Evolutionary conservation across 176 grass and related monocot species (phyloP).

Genomic region (Miscanthus lutarioriparius): DNA sequence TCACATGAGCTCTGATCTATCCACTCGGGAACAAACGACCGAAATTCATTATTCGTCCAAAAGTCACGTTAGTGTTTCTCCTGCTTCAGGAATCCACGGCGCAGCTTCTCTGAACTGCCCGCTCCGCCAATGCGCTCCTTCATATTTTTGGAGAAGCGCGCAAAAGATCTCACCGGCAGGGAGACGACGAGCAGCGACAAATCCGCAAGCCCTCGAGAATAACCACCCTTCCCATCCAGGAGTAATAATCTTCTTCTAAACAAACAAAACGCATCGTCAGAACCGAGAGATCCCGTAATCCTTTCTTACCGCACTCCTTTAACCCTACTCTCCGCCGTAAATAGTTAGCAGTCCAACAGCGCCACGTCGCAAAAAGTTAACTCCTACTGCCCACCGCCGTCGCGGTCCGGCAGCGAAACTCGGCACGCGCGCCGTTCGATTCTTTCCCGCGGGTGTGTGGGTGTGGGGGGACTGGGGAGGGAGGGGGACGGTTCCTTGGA

Average conservation of each 20-base stretch:
- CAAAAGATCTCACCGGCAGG: not conserved
- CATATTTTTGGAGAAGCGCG: not conserved
- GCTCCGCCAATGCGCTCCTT: not conserved
- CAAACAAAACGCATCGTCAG: not conserved
- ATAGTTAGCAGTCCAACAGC: not conserved
- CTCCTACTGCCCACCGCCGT: not conserved
- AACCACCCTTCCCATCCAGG: not conserved
- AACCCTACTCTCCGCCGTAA: not conserved
- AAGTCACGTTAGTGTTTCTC: too few relatives aligned
- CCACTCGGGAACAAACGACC: too few relatives aligned
- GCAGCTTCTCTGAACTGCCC: not conserved
- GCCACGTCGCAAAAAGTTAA: not conserved
- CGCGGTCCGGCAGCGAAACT: not conserved
- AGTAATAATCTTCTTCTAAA: not conserved
- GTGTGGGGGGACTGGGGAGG: not conserved
- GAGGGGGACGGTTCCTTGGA: constrained; percentile 25
- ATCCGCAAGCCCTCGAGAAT: not conserved
- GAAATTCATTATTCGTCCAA: too few relatives aligned
- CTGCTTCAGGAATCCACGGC: too few relatives aligned
- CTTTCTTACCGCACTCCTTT: not conserved
- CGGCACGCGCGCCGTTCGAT: not conserved
- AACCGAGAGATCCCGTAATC: not conserved
- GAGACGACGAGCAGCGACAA: not conserved
- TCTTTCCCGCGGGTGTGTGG: not conserved
- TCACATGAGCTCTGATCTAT: too few relatives aligned